These are phyloP conservation scores for Coemansia sp. DNA, from an alignment of 192 early-diverging fungal genomes.

Conservation along the genomic window DNA sequence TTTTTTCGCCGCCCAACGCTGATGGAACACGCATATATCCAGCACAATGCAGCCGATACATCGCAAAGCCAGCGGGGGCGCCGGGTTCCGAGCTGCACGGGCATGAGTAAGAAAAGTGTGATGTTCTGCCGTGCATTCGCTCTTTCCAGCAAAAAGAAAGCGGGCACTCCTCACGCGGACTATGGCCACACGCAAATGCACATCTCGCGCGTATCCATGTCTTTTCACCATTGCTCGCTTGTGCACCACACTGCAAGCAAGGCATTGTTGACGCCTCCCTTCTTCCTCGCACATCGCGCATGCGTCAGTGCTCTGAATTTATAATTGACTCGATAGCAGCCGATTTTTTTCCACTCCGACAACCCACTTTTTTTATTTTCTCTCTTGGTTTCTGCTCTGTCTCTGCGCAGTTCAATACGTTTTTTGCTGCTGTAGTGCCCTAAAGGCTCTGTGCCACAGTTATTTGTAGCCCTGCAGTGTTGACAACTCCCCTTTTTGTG, in stretches of 20 bases:
- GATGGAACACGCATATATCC: no score
- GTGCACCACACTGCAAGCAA: background rate
- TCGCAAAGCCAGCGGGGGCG: no score
- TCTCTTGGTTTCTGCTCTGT: background rate
- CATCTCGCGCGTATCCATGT: constrained; percentile 1
- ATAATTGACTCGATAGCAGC: background rate
- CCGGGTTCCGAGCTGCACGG: no score
- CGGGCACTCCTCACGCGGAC: background rate
- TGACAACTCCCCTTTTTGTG: no score
- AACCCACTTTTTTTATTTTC: background rate
- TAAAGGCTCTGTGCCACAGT: no score
- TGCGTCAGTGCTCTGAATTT: constrained; percentile 1
- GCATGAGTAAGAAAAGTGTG: no score
- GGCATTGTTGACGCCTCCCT: background rate
- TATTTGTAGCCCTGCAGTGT: no score
- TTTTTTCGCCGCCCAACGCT: no score
- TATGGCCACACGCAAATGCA: constrained; percentile 1
- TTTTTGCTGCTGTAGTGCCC: no score
- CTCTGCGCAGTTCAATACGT: no score
- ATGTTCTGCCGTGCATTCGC: background rate
- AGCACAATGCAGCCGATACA: background rate
- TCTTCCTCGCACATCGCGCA: background rate
- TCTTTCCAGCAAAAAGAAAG: background rate
- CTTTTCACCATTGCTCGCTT: background rate
- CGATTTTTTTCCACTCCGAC: background rate